Evolutionary conservation across 768 basidiomycete genomes (phyloP).

Genomic region (Leccinellum luteum): DNA sequence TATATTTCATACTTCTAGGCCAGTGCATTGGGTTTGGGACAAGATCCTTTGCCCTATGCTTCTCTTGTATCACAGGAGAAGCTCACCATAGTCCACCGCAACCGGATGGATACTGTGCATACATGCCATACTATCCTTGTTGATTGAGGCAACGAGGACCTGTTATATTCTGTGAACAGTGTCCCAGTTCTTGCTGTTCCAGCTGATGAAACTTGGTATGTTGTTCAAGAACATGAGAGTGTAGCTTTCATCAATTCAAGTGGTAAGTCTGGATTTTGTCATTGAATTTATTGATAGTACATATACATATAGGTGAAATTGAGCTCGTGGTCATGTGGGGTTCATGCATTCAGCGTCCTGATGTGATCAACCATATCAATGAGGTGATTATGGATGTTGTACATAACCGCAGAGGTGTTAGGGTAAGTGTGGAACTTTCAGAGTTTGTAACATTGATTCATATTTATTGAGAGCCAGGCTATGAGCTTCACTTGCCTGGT

Average conservation of each 20-base stretch:
- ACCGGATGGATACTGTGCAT: not conserved
- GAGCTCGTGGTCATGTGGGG: not conserved
- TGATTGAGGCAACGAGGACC: not conserved
- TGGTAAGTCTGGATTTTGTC: not conserved
- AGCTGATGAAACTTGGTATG: not conserved
- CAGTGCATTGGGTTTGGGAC: not conserved
- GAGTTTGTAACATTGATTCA: too few relatives aligned
- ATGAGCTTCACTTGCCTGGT: not conserved
- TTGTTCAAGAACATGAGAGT: not conserved
- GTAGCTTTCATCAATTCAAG: not conserved
- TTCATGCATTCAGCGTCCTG: not conserved
- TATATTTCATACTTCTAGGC: not conserved
- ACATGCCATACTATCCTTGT: not conserved
- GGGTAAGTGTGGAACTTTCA: not conserved
- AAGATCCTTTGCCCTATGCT: not conserved
- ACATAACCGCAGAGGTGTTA: not conserved
- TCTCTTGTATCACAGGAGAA: not conserved
- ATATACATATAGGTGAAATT: not conserved
- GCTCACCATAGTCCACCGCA: not conserved
- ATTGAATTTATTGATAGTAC: too few relatives aligned
- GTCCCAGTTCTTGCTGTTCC: not conserved
- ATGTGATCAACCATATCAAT: not conserved
- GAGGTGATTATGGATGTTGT: not conserved
- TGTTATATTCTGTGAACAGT: not conserved
- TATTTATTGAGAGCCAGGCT: not conserved